These are phyloP conservation scores for Rhamnella rubrinervis DNA, from an alignment of 331 rosid genomes.

Conservation along the genomic window DNA sequence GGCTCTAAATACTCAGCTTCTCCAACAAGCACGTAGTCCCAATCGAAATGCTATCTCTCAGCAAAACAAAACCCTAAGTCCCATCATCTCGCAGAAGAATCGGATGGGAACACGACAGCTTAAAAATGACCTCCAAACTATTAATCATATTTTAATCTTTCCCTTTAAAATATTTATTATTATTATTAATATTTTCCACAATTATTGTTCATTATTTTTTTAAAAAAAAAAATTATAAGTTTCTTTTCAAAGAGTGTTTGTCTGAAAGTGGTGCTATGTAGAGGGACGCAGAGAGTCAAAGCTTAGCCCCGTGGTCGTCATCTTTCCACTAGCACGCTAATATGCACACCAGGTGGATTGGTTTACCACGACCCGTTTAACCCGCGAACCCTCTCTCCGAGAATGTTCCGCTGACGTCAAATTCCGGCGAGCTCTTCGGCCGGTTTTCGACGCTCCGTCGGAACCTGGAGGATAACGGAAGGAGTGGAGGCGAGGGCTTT, in stretches of 20 bases:
- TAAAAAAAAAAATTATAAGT: not conserved
- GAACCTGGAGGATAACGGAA: slow-evolving; percentile 2
- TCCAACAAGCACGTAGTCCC: slow-evolving; percentile 3
- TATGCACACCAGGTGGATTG: slow-evolving; percentile 60
- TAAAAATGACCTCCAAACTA: slow-evolving; percentile 34
- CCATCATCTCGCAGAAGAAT: slow-evolving; percentile 41
- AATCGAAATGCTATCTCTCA: slow-evolving; percentile 18
- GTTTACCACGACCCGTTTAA: slow-evolving; percentile 5
- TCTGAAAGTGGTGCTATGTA: slow-evolving; percentile 9
- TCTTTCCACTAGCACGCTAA: slow-evolving; percentile 56
- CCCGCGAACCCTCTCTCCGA: slow-evolving; percentile 18
- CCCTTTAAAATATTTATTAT: slow-evolving; percentile 14
- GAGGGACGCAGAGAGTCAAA: slow-evolving; percentile 46
- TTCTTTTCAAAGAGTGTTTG: not conserved
- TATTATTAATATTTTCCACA: not conserved
- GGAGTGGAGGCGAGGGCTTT: not conserved
- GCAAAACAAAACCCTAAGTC: slow-evolving; percentile 27
- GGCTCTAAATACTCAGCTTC: slow-evolving; percentile 36
- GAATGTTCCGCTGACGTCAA: slow-evolving; percentile 22
- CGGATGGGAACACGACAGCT: slow-evolving; percentile 47
- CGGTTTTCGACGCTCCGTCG: not conserved
- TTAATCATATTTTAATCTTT: slow-evolving; percentile 10
- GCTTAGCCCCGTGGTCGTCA: slow-evolving; percentile 45
- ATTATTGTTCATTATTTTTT: not conserved
- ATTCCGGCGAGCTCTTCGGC: not conserved